Evolutionary conservation across 257 asterid species (phyloP), one percentile per base, ranked within the genome.

Genomic region (Lycium ferocissimum): DNA sequence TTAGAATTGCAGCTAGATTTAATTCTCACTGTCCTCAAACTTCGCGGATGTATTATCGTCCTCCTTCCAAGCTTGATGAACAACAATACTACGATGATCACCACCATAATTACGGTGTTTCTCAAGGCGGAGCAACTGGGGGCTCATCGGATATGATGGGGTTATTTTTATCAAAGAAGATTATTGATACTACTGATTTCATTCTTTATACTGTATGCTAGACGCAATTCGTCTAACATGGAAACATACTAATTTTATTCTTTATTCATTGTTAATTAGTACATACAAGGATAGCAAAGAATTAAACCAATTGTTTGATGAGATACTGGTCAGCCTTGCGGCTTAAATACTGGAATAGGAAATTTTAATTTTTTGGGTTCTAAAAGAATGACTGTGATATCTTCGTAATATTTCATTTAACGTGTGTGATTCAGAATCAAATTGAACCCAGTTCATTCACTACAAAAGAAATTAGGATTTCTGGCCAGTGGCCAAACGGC

Each of bases 11-110:
- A 9, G 78, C 87, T 57, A 91, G 94, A 79, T 90, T 93, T 61
- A 91, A 93, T 62, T 90, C 96, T 15, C 94, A 93, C 90, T 93
- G 94, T 88, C 96, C 94, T 3, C 94, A 93, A 49, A 91, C 94
- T 47, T 94, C 91, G 53, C 89, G 94, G 33, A 89, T 91, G 90
- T 93, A 93, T 76, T 93, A 93, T 88, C 94, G 89, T 83, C 94
- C 96, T 13, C 79, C 65, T 0, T 78, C 92, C 14, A 75, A 81
- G 3, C 15, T 7, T 9, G 85, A 83, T 3, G 87, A 71, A 80
- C 72, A 26, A 26, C 89, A 71, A 79, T 22, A 11, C 61, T 1
- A 40, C 1, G n/a, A 45, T 2, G 80, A 69, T 9, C 61, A 20
- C 47, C 85, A 14, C 72, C 79, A 73, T 3, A 11, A 49, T 20